Evolutionary conservation across 208 protist species (phyloP).

Genomic region (Trypanosoma mega): DNA sequence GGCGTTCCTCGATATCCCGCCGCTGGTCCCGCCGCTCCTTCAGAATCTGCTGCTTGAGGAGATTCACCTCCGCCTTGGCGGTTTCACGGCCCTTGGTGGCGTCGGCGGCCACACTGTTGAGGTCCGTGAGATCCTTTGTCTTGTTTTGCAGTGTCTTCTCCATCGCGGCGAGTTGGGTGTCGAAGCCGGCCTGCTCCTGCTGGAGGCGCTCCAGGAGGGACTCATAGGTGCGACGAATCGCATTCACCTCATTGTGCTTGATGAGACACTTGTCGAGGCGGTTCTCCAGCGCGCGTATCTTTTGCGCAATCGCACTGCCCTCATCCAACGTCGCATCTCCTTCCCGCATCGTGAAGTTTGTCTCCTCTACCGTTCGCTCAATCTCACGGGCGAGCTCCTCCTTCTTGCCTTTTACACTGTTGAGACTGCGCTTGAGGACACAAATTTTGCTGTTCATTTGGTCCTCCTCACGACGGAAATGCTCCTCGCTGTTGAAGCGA

Average conservation of each 20-base stretch:
- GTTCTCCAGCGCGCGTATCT: slow-evolving; percentile 95
- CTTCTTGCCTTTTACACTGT: slow-evolving; percentile 81
- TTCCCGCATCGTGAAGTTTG: slow-evolving; percentile 54
- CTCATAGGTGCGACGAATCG: slow-evolving; percentile 95
- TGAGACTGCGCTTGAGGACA: slow-evolving; percentile 80
- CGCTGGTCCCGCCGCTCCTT: slow-evolving; percentile 77
- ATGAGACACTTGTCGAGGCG: slow-evolving; percentile 96
- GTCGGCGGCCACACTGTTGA: slow-evolving; percentile 85
- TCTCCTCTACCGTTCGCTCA: slow-evolving; percentile 44
- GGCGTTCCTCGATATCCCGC: slow-evolving; percentile 86
- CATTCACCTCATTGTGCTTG: slow-evolving; percentile 96
- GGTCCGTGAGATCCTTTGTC: slow-evolving; percentile 88
- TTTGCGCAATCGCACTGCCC: slow-evolving; percentile 77
- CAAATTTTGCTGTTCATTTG: slow-evolving; percentile 80
- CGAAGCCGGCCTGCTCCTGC: slow-evolving; percentile 90
- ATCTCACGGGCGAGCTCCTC: slow-evolving; percentile 67
- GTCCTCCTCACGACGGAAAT: slow-evolving; percentile 78
- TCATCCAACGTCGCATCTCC: slow-evolving; percentile 56
- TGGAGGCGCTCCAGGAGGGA: slow-evolving; percentile 93
- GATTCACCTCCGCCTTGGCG: slow-evolving; percentile 76
- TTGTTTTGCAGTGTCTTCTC: slow-evolving; percentile 88
- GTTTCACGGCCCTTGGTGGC: slow-evolving; percentile 81
- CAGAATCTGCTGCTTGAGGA: slow-evolving; percentile 62
- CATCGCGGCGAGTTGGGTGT: slow-evolving; percentile 87
- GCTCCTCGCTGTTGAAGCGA: slow-evolving; percentile 60